phyloP scores from a whole-genome alignment of 139 green algal species.

The Coelastrella sp. region DNA sequence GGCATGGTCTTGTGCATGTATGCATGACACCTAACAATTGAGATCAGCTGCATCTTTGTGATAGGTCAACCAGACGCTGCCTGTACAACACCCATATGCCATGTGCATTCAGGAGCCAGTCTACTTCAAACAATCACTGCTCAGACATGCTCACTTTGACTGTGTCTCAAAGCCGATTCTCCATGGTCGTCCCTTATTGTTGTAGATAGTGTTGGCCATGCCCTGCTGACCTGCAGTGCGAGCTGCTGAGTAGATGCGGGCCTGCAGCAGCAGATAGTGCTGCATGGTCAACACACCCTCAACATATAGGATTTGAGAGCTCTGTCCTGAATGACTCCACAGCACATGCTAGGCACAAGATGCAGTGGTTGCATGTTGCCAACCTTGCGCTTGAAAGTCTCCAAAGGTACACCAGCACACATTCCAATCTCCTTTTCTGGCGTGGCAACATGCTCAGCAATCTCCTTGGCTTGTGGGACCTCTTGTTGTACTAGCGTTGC shows the following conservation, averaged over 20 bases:
- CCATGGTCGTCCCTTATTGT: constrained; percentile 69
- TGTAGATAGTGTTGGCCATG: constrained; percentile 65
- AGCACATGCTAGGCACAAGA: no score
- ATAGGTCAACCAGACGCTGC: no score
- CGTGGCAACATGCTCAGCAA: neutral
- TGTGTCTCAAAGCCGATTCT: constrained; percentile 80
- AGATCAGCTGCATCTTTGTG: no score
- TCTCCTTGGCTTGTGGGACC: constrained; percentile 31
- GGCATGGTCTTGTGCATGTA: no score
- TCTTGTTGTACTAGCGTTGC: constrained; percentile 50
- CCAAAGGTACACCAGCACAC: constrained; percentile 63
- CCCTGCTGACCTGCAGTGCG: constrained; percentile 79
- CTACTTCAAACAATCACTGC: neutral
- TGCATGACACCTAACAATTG: no score
- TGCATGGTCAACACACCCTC: neutral
- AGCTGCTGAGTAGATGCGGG: constrained; percentile 77
- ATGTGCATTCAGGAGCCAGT: neutral
- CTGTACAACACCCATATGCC: neutral
- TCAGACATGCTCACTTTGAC: constrained; percentile 76
- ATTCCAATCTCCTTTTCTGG: constrained; percentile 60
- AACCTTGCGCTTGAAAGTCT: constrained; percentile 73
- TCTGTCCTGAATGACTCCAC: no score
- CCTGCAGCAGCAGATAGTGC: constrained; percentile 57
- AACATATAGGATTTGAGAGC: no score
- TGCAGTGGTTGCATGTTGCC: neutral